Conservation (phyloP, 805 yeast genomes). For the Candida boidinii region DNA sequence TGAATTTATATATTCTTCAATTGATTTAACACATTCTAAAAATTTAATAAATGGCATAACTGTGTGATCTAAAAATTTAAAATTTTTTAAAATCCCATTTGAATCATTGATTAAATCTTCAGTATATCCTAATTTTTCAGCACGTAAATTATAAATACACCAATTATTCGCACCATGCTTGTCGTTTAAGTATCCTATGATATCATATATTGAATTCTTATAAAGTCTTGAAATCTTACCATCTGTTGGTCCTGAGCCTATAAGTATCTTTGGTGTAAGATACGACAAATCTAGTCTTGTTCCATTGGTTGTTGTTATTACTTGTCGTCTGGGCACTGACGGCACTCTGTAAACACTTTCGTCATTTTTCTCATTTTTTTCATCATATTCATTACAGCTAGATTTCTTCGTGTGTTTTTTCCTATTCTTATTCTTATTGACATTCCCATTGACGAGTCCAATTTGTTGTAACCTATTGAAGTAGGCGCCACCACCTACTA, state of each 20-base stretch:
- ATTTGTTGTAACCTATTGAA: no score
- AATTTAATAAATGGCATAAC: constrained; percentile 60
- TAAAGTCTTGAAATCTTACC: constrained; percentile 33
- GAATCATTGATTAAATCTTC: constrained; percentile 26
- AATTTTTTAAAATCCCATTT: constrained; percentile 25
- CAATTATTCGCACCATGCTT: constrained; percentile 45
- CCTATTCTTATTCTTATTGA: no score
- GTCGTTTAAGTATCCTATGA: constrained; percentile 37
- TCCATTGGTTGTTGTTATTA: no score
- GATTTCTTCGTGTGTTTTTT: no score
- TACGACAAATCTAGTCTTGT: constrained; percentile 52
- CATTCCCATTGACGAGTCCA: no score
- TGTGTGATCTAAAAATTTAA: constrained; percentile 71
- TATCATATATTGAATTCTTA: constrained; percentile 42
- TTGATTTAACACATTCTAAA: constrained; percentile 31
- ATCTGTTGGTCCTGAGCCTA: constrained; percentile 67
- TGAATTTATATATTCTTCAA: constrained; percentile 33
- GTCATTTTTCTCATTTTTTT: no score
- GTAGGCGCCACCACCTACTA: no score
- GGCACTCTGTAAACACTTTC: no score
- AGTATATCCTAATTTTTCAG: constrained; percentile 37
- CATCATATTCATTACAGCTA: no score
- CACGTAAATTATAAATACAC: constrained; percentile 68
- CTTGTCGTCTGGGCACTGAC: no score
- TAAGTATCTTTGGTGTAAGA: constrained; percentile 56